Evolutionary conservation across 176 grass and related monocot genomes (phyloP).

Genomic region (Triticum urartu): DNA sequence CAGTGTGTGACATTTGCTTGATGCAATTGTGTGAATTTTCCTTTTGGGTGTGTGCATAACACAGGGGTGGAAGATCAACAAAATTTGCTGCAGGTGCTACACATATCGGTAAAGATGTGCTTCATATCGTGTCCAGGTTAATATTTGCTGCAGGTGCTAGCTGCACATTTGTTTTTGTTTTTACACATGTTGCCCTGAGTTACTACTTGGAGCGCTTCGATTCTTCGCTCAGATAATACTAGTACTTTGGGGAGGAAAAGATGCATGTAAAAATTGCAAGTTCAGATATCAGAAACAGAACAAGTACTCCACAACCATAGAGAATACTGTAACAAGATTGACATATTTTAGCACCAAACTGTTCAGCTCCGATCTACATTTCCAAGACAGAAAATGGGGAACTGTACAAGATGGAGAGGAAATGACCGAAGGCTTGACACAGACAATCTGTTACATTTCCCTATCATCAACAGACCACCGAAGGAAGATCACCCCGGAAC

Average conservation of each 20-base stretch:
- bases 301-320: no score
- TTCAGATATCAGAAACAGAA: not conserved
- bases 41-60: not conserved
- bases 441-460: slow-evolving; percentile 8
- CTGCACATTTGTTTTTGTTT: not conserved
- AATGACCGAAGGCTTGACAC: not conserved
- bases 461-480: not conserved
- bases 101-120: not conserved
- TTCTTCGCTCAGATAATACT: not conserved
- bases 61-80: not conserved
- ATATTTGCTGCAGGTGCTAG: not conserved
- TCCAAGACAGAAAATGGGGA: not conserved
- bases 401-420: slow-evolving; percentile 6
- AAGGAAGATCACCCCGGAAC: not conserved
- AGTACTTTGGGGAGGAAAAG: not conserved
- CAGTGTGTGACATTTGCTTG: no score
- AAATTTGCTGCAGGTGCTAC: not conserved
- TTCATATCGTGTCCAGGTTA: not conserved
- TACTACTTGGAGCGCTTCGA: not conserved
- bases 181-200: not conserved
- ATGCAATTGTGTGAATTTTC: not conserved
- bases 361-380: not conserved
- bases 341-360: not conserved
- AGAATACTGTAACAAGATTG: not conserved
- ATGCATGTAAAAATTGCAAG: not conserved